Conservation (phyloP, 2,329 filamentous ascomycete genomes). For the Chaetothyriales sp. region DNA sequence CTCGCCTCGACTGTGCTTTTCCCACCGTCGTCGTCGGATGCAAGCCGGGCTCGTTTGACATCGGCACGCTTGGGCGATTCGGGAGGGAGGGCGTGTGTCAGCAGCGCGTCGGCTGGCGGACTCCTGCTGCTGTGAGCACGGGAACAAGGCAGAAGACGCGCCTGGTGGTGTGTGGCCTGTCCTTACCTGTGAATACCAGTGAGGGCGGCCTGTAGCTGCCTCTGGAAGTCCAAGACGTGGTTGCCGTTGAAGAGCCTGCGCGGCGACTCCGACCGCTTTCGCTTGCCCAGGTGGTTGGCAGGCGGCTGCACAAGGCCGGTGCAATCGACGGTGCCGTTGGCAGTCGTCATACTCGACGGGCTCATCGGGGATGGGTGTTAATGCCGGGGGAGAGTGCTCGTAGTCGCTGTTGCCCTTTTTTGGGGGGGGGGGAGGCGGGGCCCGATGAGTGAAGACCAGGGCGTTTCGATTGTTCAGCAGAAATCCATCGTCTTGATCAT, state of each 20-base stretch:
- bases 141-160: no score
- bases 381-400: not conserved
- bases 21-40: conserved; percentile 20
- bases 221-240: not conserved
- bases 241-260: conserved; percentile 1
- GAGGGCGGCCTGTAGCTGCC: not conserved
- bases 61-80: conserved; percentile 15
- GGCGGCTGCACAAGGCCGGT: not conserved
- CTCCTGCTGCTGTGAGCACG: not conserved
- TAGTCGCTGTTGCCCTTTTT: not conserved
- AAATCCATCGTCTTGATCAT: no score
- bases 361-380: not conserved
- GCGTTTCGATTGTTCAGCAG: no score
- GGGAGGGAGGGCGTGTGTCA: not conserved
- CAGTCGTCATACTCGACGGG: not conserved
- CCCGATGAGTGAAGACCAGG: no score
- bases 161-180: not conserved
- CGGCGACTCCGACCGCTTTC: conserved; percentile 16
- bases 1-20: conserved; percentile 24
- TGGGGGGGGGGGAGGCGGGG: no score
- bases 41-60: conserved; percentile 30
- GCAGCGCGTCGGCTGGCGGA: not conserved
- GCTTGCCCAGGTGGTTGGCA: conserved; percentile 11
- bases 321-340: not conserved
- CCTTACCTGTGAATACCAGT: not conserved